Evolutionary conservation across 2,329 filamentous ascomycete genomes (phyloP), one percentile per base, ranked within the genome.

Genomic region (Elsinoe fawcettii): DNA sequence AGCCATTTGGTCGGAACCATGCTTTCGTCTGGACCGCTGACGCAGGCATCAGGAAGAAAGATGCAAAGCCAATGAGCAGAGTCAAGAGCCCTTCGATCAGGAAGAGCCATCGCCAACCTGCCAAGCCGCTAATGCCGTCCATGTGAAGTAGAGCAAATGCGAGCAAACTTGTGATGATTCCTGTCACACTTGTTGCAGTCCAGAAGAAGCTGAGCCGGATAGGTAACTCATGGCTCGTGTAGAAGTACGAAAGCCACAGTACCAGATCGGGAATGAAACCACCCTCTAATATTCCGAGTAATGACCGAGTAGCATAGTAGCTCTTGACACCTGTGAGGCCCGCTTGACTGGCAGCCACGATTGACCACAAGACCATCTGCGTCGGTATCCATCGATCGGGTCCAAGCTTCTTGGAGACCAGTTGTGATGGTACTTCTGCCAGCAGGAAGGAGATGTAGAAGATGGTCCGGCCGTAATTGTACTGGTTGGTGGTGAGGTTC

Each of bases 161-260:
- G 6, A 81, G 67, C 61, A 83, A 81, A 1, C 81, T 79, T 0
- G 80, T 75, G 3, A 78, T 63, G 32, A 84, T 80, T 39, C 78
- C 75, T 0, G 79, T 80, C 0, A 74, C 75, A 58, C 79, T 78
- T 11, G 86, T 81, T 0, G 84, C 78, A 0, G 82, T 82, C 87
- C 86, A 90, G 72, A 90, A 90, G 64, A 77, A 81, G 63, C 81
- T 81, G 18, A 90, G 71, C 1, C 87, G 79, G 9, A 80, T 77
- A 0, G 86, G 85, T 0, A 90, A 74, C 66, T 90, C 87, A 55
- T 77, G 77, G 0, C 81, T 81, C 43, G 81, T 90, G 72, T 90
- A 90, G 70, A 85, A 91, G 68, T 90, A 90, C 2, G 81, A 84
- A 5, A 51, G 46, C 25, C 30, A 51, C 9, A 51, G 18, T 3